Evolutionary conservation across 2,329 filamentous ascomycete genomes (phyloP), one percentile per base, ranked within the genome.

Genomic region (Massarina eburnea): DNA sequence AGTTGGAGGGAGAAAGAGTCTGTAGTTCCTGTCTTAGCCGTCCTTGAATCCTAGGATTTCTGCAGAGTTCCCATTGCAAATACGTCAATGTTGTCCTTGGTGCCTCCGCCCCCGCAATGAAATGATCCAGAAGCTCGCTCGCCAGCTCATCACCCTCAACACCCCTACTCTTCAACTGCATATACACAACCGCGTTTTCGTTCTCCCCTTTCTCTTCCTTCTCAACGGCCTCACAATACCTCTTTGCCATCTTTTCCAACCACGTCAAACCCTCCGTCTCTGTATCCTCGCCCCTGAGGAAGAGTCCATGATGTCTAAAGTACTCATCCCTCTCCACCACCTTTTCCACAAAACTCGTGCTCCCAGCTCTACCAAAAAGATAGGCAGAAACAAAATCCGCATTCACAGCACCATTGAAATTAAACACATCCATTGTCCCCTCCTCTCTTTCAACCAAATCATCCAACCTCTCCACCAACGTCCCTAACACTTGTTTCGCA

Each of bases 371-470:
- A 1, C 88, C 88, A 57, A 89, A 90, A 17, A 87, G 76, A 62
- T 88, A 89, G 0, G 80, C 77, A 0, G 85, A 80, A 33, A 90
- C 82, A 55, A 88, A 82, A 61, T 91, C 88, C 82, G 90, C 86
- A 3, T 84, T 83, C 0, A 83, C 72, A 1, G 82, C 84, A 56
- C 83, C 80, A 61, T 86, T 85, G 9, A 89, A 65, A 58, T 58
- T 41, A 60, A 66, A 58, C 51, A 69, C 39, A 61, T 74, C 46
- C 49, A 46, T 68, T 90, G 91, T 26, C 87, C 78, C 57, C 8
- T 14, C 15, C 15, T 35, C 32, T 6, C 15, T 4, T 5, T 38
- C 14, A 8, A 15, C 35, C 15, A n/a, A 8, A 5, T 14, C 8
- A 22, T 38, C 35, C n/a, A 34, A 39, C 26, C 8, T 8, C 7